Conservation (phyloP, 805 yeast species). For the Nakazawaea siamensis region DNA sequence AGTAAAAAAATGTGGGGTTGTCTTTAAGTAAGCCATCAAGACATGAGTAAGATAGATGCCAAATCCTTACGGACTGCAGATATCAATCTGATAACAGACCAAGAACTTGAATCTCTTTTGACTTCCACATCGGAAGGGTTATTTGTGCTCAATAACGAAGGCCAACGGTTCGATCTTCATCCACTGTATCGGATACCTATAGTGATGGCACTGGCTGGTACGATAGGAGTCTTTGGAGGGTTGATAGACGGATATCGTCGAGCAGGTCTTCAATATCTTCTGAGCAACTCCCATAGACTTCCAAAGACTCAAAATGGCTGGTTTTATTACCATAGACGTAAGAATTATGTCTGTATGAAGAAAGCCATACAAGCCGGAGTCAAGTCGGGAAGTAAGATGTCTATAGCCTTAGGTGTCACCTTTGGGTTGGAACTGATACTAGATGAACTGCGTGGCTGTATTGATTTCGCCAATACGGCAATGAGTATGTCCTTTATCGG, state of each 20-base stretch:
- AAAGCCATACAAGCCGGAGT: constrained; percentile 44
- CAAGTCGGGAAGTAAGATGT: constrained; percentile 31
- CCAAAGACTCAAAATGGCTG: constrained; percentile 77
- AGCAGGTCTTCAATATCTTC: constrained; percentile 54
- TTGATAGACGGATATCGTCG: constrained; percentile 48
- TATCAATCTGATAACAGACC: constrained; percentile 6
- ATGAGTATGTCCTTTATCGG: constrained; percentile 48
- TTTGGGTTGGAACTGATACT: constrained; percentile 56
- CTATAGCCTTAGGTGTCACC: constrained; percentile 36
- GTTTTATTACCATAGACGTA: constrained; percentile 82
- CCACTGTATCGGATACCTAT: constrained; percentile 37
- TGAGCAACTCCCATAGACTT: constrained; percentile 75
- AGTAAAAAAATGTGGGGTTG: too few relatives aligned
- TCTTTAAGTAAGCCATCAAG: not conserved
- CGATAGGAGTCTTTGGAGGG: constrained; percentile 46
- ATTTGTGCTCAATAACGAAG: constrained; percentile 7
- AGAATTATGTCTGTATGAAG: constrained; percentile 63
- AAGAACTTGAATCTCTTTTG: constrained; percentile 1
- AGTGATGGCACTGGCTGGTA: constrained; percentile 28
- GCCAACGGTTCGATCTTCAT: constrained; percentile 40
- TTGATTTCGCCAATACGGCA: constrained; percentile 59
- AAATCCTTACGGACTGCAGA: not conserved
- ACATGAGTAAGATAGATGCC: too few relatives aligned
- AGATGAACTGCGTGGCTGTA: constrained; percentile 43
- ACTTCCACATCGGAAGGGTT: not conserved